Evolutionary conservation across 257 asterid species (phyloP).

Genomic region (Ballota nigra): DNA sequence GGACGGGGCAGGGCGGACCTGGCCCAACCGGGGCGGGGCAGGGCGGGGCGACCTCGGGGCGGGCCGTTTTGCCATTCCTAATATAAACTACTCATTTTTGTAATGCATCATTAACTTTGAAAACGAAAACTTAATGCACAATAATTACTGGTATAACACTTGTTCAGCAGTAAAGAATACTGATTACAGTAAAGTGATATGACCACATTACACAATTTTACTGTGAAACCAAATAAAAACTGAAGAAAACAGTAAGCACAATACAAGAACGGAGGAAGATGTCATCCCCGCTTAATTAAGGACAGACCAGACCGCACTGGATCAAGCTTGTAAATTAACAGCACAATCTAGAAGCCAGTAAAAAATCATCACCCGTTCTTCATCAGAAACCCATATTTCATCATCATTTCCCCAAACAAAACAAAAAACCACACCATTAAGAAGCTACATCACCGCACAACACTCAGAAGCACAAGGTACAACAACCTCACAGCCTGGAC

Average conservation of each 20-base stretch:
- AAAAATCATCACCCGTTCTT: slow-evolving; percentile 1
- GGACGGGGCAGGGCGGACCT: too few species aligned
- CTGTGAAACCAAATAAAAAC: background rate
- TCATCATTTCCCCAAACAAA: slow-evolving; percentile 21
- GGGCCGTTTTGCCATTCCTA: too few species aligned
- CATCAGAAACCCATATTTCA: slow-evolving; percentile 15
- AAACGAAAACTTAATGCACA: background rate
- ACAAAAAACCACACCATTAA: slow-evolving; percentile 3
- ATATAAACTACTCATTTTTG: background rate
- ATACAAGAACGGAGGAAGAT: background rate
- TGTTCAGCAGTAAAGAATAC: slow-evolving; percentile 11
- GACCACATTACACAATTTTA: slow-evolving; percentile 1
- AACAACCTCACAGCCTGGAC: slow-evolving; percentile 18
- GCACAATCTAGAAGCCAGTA: background rate
- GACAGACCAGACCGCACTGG: slow-evolving; percentile 1
- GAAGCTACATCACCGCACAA: slow-evolving; percentile 18
- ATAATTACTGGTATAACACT: background rate
- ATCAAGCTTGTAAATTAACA: slow-evolving; percentile 7
- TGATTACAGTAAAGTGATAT: background rate
- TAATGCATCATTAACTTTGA: background rate
- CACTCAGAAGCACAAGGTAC: slow-evolving; percentile 22
- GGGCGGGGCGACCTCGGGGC: too few species aligned
- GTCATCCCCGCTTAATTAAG: background rate
- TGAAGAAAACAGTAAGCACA: background rate
- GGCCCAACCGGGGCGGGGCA: too few species aligned